Conservation (phyloP, 306 rosid species). For the Prunus davidiana region DNA sequence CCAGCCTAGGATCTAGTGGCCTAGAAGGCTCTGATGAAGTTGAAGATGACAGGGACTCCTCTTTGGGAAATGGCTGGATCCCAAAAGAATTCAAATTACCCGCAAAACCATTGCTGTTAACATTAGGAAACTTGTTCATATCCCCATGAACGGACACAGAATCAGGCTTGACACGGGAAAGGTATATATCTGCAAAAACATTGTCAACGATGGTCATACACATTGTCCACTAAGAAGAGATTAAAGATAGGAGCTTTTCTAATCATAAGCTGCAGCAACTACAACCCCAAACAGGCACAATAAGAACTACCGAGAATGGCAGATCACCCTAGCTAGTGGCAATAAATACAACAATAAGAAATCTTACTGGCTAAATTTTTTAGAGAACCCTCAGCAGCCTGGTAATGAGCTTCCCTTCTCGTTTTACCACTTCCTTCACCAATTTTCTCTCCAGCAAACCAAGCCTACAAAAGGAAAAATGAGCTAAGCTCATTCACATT, state of each 20-base stretch:
- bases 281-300: background rate
- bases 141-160: slow-evolving; percentile 55
- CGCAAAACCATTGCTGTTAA: slow-evolving; percentile 53
- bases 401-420: slow-evolving; percentile 84
- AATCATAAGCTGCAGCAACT: background rate
- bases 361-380: slow-evolving; percentile 81
- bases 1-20: slow-evolving; percentile 58
- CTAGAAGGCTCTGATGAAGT: slow-evolving; percentile 57
- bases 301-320: background rate
- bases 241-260: background rate
- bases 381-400: slow-evolving; percentile 82
- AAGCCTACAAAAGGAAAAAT: slow-evolving; percentile 52
- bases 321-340: slow-evolving; percentile 1
- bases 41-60: slow-evolving; percentile 53
- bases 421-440: slow-evolving; percentile 87
- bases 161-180: slow-evolving; percentile 64
- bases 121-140: slow-evolving; percentile 46
- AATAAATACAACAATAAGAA: slow-evolving; percentile 11
- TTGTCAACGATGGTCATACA: slow-evolving; percentile 12
- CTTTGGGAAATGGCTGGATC: slow-evolving; percentile 53
- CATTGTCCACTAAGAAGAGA: background rate
- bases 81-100: slow-evolving; percentile 44
- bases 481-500: slow-evolving; percentile 16
- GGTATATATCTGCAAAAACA: slow-evolving; percentile 58
- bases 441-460: slow-evolving; percentile 86